Conservation (phyloP, 768 basidiomycete genomes). For the Leccinum disarticulatum region DNA sequence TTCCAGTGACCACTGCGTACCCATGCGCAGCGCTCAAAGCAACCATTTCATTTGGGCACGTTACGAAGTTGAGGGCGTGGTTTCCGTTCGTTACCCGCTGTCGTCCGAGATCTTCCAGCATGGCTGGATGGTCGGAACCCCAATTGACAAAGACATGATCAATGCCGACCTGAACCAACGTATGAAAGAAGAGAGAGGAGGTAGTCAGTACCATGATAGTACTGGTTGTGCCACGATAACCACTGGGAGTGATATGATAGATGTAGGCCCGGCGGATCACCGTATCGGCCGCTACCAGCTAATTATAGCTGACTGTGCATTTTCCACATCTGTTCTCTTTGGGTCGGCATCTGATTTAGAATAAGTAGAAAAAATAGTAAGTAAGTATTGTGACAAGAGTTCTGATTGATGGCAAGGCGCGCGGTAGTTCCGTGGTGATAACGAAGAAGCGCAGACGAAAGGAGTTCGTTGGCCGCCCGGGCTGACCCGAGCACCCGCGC, state of each 20-base stretch:
- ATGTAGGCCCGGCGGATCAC: not conserved
- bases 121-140: conserved; percentile 73
- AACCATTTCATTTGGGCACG: conserved; percentile 77
- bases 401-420: too few relatives aligned
- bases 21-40: conserved; percentile 72
- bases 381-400: too few relatives aligned
- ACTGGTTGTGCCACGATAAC: not conserved
- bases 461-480: too few relatives aligned
- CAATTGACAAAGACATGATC: conserved; percentile 74
- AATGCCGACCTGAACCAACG: conserved; percentile 56
- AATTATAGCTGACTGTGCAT: too few relatives aligned
- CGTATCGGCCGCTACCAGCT: too few relatives aligned
- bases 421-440: too few relatives aligned
- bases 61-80: conserved; percentile 54
- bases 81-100: conserved; percentile 41
- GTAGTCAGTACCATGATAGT: conserved; percentile 48
- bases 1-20: conserved; percentile 59
- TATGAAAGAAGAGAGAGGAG: conserved; percentile 59
- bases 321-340: not conserved
- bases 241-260: not conserved
- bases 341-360: not conserved
- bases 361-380: too few relatives aligned
- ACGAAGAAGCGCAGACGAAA: too few relatives aligned
- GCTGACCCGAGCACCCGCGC: too few relatives aligned
- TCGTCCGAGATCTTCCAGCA: conserved; percentile 66